A percentile compares a stretch with the other conserved stretches of the same genome.
phyloP scores from a whole-genome alignment of 2,329 filamentous ascomycete species.

The Pseudocercospora cruenta region DNA sequence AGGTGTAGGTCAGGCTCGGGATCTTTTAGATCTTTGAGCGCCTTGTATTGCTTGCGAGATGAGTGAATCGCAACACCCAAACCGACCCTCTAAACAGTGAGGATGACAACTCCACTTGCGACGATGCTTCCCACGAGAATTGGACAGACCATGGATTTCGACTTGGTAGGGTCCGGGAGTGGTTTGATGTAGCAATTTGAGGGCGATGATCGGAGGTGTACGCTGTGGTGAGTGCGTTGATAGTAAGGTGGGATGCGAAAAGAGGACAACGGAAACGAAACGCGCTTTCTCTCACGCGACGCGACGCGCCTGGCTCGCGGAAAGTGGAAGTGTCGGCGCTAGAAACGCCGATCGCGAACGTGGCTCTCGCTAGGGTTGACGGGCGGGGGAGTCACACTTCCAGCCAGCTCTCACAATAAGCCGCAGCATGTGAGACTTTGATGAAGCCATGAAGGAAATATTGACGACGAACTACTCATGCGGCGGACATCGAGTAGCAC shows the following conservation, averaged over 20 bases:
- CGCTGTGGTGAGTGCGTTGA: neutral
- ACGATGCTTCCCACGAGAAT: neutral
- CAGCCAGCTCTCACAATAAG: neutral
- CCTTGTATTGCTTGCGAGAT: neutral
- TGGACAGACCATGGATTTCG: neutral
- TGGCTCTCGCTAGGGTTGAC: neutral
- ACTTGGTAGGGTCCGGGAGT: neutral
- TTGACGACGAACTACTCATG: conserved; percentile 23
- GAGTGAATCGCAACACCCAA: neutral
- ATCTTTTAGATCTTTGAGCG: neutral
- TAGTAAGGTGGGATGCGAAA: too few species aligned
- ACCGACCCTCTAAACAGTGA: neutral
- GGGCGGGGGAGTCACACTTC: too few species aligned
- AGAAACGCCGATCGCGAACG: neutral
- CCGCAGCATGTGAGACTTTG: neutral
- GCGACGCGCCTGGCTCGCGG: neutral
- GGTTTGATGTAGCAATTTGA: neutral
- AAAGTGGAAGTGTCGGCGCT: neutral
- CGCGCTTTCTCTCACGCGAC: neutral
- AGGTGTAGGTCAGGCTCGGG: neutral
- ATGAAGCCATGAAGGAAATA: neutral
- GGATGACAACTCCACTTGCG: neutral
- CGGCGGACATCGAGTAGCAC: conserved; percentile 19
- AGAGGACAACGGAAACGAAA: neutral
- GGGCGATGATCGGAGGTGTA: neutral